Conservation (phyloP, 345 rosid species). For the Carallia pectinifolia region DNA sequence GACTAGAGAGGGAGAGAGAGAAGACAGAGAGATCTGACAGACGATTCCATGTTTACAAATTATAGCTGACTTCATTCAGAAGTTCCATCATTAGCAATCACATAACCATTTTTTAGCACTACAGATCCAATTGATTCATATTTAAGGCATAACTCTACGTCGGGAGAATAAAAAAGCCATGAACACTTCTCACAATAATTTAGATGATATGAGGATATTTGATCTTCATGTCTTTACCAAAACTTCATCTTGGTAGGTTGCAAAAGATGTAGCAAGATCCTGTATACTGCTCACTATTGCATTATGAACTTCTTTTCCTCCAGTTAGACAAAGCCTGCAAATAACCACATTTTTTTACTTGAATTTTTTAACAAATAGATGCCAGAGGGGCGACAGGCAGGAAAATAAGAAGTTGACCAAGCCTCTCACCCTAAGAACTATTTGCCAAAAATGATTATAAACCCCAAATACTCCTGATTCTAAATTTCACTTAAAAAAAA, state of each 20-base stretch:
- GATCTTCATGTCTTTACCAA: constrained; percentile 53
- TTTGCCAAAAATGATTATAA: too few species aligned
- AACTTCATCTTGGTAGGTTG: constrained; percentile 89
- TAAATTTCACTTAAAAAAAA: background rate
- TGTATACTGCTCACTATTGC: constrained; percentile 94
- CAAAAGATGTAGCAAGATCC: constrained; percentile 77
- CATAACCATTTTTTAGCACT: background rate
- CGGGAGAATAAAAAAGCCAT: background rate
- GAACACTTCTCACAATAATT: constrained; percentile 1
- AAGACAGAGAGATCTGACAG: too few species aligned
- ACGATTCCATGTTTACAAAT: background rate
- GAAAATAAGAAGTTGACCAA: too few species aligned
- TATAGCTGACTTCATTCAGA: background rate
- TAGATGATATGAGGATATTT: constrained; percentile 1
- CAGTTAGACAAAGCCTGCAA: constrained; percentile 76
- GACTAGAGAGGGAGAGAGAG: too few species aligned
- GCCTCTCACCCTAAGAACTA: too few species aligned
- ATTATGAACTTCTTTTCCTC: constrained; percentile 93
- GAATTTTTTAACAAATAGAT: too few species aligned
- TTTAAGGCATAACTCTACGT: background rate
- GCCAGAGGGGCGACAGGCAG: too few species aligned
- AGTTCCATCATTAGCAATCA: background rate
- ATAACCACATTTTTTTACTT: background rate
- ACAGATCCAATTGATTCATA: background rate
- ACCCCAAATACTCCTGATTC: too few species aligned